Percentiles rank a stretch among this genome's conserved stretches.
Conservation (phyloP, 2,329 filamentous ascomycete genomes). For the Dactylellina drechsleri region DNA sequence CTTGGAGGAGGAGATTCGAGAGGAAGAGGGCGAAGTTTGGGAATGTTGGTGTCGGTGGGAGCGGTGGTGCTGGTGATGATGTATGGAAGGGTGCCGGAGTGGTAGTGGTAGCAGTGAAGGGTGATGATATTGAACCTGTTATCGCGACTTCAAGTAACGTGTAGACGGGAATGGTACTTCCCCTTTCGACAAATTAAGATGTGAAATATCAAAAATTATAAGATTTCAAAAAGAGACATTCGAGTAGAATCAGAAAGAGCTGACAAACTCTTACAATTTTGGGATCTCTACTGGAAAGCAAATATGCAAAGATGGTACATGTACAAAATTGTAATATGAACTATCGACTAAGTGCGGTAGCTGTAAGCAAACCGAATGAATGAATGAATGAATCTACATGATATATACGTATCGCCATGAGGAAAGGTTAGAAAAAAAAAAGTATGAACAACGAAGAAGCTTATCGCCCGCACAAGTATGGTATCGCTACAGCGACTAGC, state of each 20-base stretch:
- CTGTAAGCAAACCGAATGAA: slow-evolving; percentile 13
- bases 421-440: slow-evolving; percentile 23
- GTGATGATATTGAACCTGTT: slow-evolving; percentile 23
- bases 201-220: too few species aligned
- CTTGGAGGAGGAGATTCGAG: slow-evolving; percentile 76
- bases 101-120: not conserved
- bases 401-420: slow-evolving; percentile 13
- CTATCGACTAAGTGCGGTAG: slow-evolving; percentile 45
- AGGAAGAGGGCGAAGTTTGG: slow-evolving; percentile 52
- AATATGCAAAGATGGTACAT: slow-evolving; percentile 8
- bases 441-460: slow-evolving; percentile 40
- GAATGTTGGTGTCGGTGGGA: not conserved
- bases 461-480: not conserved
- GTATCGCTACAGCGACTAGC: not conserved
- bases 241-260: too few species aligned
- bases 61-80: not conserved
- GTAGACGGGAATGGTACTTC: not conserved
- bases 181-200: too few species aligned
- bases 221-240: too few species aligned
- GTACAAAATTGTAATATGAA: slow-evolving; percentile 41
- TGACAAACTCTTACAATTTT: too few species aligned
- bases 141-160: slow-evolving; percentile 43
- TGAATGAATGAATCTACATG: slow-evolving; percentile 34
- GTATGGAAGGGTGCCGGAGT: not conserved
- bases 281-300: too few species aligned